Evolutionary conservation across 345 rosid species (phyloP), one percentile per base, ranked within the genome.

Genomic region (Linum tenue): DNA sequence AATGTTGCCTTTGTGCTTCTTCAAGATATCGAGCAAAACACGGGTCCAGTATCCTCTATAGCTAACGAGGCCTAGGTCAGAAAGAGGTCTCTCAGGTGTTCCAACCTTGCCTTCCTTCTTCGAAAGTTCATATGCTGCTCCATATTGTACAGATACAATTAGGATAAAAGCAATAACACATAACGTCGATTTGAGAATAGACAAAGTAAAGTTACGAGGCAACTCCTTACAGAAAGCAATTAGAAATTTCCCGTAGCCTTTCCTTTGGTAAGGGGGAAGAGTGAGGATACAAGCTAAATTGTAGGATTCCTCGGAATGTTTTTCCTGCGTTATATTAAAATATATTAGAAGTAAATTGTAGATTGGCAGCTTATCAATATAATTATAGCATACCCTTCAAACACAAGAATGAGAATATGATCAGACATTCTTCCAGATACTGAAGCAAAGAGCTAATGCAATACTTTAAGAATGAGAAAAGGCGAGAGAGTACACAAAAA

Each of bases 81-180:
- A 95, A 56, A 95, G 95, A 37, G 99, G 99, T 63, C 97, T 87
- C 75, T 95, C 99, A 12, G 97, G 99, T 58, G 99, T 95, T 55
- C 99, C 99, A 2, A 95, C 97, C 79, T 91, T 95, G 62, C 97
- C 91, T 75, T 95, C 99, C 75, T 95, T 95, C 81, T 95, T 95
- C 66, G 99, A 95, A 58, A 95, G 92, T 77, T 95, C 99, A 79
- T 95, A 95, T 56, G 97, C 99, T 95, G 81, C 57, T 67, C 75
- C 78, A 78, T 6, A 22, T n/a, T 41, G 31, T 22, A 58, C 11
- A 55, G 3, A 58, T 3, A 44, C 55, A 44, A 69, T 63, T 5
- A 67, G 55, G 62, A 75, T 37, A 57, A 57, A 15, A 17, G 7
- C 3, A 57, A 8, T n/a, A 5, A 8, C 3, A 17, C 0, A 9